Percentiles rank a stretch among this genome's conserved stretches.
Conservation (phyloP, 2,329 filamentous ascomycete species). For the Cryphonectria naterciae region DNA sequence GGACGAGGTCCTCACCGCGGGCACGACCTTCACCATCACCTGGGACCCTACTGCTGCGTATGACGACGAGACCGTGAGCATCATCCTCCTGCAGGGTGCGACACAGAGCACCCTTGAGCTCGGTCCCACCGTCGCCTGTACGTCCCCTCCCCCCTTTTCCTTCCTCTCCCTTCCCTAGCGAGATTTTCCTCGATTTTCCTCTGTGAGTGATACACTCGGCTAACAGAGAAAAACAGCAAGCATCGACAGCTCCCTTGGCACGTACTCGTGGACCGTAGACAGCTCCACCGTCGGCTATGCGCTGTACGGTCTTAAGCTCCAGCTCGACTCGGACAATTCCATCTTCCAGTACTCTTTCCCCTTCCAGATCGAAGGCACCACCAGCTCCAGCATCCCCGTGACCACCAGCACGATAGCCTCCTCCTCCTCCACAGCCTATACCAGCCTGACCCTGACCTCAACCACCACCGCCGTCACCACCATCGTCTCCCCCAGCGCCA, state of each 20-base stretch:
- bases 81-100: conserved; percentile 59
- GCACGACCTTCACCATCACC: conserved; percentile 52
- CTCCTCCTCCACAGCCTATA: conserved; percentile 16
- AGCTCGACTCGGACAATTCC: conserved; percentile 48
- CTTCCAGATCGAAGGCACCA: conserved; percentile 54
- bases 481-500: background rate
- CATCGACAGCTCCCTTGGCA: conserved; percentile 49
- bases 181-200: background rate
- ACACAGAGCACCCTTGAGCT: conserved; percentile 44
- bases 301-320: conserved; percentile 63
- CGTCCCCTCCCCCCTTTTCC: background rate
- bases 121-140: conserved; percentile 10
- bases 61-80: conserved; percentile 48
- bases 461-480: conserved; percentile 35
- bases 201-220: background rate
- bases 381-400: conserved; percentile 33
- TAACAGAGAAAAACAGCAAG: conserved; percentile 43
- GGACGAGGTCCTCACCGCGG: conserved; percentile 51
- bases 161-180: too few relatives aligned
- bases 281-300: conserved; percentile 47
- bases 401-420: conserved; percentile 33
- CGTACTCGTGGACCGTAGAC: conserved; percentile 57
- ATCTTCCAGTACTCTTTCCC: conserved; percentile 67
- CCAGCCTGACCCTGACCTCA: conserved; percentile 35
- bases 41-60: conserved; percentile 52